phyloP scores from a whole-genome alignment of 371 early-diverging fungal species.

The Umbelopsis sp. region DNA sequence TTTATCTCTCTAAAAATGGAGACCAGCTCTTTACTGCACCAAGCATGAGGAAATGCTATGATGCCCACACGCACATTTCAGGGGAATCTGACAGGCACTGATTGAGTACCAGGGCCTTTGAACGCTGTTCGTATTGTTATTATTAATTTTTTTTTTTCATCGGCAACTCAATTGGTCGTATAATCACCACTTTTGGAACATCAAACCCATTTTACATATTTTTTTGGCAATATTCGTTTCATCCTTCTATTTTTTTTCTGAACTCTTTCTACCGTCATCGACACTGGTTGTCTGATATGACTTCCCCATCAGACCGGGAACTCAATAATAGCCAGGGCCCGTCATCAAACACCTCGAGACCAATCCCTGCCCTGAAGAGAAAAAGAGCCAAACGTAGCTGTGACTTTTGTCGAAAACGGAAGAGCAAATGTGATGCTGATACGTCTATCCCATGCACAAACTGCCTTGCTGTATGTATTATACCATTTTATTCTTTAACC shows the following conservation, averaged over 20 bases:
- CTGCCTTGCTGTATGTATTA: constrained; percentile 48
- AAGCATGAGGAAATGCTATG: too few species aligned
- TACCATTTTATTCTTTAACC: not conserved
- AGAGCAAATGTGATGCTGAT: constrained; percentile 57
- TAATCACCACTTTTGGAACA: too few species aligned
- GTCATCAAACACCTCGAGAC: constrained; percentile 3
- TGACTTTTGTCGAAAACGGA: constrained; percentile 56
- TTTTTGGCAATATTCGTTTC: too few species aligned
- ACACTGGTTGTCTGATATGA: not conserved
- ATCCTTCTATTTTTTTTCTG: not conserved
- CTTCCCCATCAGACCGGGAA: not conserved
- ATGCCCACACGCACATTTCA: too few species aligned
- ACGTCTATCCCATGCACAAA: constrained; percentile 51
- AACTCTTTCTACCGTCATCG: not conserved
- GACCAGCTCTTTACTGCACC: too few species aligned
- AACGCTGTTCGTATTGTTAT: too few species aligned
- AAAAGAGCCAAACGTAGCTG: constrained; percentile 58
- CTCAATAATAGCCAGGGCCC: not conserved
- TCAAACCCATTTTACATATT: too few species aligned
- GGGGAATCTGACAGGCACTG: too few species aligned
- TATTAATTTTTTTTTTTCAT: too few species aligned
- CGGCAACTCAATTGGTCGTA: too few species aligned
- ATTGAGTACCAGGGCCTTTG: too few species aligned
- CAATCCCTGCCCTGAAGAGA: constrained; percentile 38
- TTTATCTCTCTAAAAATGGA: too few species aligned